Percentiles rank a stretch among this genome's conserved stretches.
These are phyloP conservation scores for Gilbertella persicaria DNA, from an alignment of 371 early-diverging fungal species.

Conservation along the genomic window DNA sequence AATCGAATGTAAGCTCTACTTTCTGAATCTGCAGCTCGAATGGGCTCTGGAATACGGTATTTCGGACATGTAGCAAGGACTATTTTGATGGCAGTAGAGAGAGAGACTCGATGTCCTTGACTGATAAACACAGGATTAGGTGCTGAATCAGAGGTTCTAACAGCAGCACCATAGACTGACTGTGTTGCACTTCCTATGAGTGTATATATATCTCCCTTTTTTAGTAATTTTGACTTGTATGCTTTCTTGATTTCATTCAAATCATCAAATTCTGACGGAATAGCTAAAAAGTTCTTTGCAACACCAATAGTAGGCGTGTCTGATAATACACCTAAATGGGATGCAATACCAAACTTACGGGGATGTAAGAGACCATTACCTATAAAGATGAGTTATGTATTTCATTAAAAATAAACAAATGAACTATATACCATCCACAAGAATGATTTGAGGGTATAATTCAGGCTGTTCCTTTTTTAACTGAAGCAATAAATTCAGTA, in stretches of 20 bases:
- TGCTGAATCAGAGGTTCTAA: slow-evolving; percentile 44
- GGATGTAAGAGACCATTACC: slow-evolving; percentile 88
- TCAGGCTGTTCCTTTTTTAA: slow-evolving; percentile 53
- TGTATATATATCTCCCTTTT: slow-evolving; percentile 38
- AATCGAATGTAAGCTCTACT: slow-evolving; percentile 22
- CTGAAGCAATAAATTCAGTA: slow-evolving; percentile 54
- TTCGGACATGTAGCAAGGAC: slow-evolving; percentile 58
- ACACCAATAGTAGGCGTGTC: slow-evolving; percentile 83
- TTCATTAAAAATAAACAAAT: no score
- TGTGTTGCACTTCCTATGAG: slow-evolving; percentile 49
- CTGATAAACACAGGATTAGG: slow-evolving; percentile 88
- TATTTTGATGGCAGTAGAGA: slow-evolving; percentile 68
- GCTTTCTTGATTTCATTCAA: slow-evolving; percentile 24
- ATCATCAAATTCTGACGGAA: slow-evolving; percentile 45
- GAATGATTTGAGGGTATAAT: slow-evolving; percentile 70
- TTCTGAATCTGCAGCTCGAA: slow-evolving; percentile 76
- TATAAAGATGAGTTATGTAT: slow-evolving; percentile 1
- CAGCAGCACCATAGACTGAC: slow-evolving; percentile 64
- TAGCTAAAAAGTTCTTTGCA: slow-evolving; percentile 84
- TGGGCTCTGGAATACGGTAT: slow-evolving; percentile 89
- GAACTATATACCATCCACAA: slow-evolving; percentile 77
- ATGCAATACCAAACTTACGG: slow-evolving; percentile 83
- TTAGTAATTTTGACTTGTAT: slow-evolving; percentile 28
- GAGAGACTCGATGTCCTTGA: slow-evolving; percentile 75
- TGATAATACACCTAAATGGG: slow-evolving; percentile 80